Evolutionary conservation across 139 green algal species (phyloP).

Genomic region (Picochlorum sp.): DNA sequence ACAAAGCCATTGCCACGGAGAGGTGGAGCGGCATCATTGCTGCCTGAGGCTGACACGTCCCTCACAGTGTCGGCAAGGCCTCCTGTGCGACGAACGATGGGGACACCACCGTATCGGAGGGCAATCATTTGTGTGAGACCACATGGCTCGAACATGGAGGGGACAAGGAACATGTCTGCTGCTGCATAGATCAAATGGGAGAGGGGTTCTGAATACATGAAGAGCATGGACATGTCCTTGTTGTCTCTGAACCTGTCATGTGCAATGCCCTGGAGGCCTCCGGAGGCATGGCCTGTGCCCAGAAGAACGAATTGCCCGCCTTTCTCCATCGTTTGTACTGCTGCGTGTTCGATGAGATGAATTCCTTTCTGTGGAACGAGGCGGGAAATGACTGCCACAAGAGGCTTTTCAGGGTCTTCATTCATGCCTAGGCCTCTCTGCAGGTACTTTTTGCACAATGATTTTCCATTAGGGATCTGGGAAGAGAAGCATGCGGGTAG

Average conservation of each 20-base stretch:
- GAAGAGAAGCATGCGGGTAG: conserved; percentile 70
- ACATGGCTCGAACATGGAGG: conserved; percentile 94
- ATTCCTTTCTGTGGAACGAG: conserved; percentile 91
- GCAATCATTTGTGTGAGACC: conserved; percentile 81
- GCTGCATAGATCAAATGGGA: conserved; percentile 85
- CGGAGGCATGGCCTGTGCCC: conserved; percentile 72
- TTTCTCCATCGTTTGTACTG: conserved; percentile 50
- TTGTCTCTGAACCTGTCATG: conserved; percentile 41
- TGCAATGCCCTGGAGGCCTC: conserved; percentile 66
- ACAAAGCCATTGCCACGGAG: conserved; percentile 59
- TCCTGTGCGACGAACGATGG: conserved; percentile 60
- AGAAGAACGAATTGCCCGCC: conserved; percentile 89
- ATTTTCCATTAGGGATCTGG: conserved; percentile 54
- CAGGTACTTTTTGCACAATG: conserved; percentile 81
- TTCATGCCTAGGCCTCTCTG: conserved; percentile 72
- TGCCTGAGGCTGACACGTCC: conserved; percentile 37
- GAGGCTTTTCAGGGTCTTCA: conserved; percentile 58
- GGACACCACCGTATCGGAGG: conserved; percentile 58
- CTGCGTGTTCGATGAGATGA: conserved; percentile 77
- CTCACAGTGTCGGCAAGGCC: conserved; percentile 79
- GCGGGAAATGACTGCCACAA: conserved; percentile 80
- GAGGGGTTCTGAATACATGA: conserved; percentile 77
- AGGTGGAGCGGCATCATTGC: not conserved
- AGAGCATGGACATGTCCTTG: conserved; percentile 33
- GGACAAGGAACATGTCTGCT: conserved; percentile 85